Base-by-base conservation (phyloP, 2,329 filamentous ascomycete genomes). In the Monosporascus sp. region DNA sequence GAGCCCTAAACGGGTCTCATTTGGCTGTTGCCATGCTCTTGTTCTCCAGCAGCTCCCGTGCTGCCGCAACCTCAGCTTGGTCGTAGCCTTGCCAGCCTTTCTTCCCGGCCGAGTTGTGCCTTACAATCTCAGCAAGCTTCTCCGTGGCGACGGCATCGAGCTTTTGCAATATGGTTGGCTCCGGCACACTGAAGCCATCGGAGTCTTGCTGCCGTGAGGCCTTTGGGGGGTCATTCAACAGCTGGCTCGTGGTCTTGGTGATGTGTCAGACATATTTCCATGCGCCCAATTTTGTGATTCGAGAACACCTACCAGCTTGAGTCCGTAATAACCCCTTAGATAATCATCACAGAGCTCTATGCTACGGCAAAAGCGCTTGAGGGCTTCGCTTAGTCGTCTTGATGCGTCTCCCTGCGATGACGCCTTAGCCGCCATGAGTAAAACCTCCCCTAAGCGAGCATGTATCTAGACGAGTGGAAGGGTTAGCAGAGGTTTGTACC, bases 331-430 rank as follows among this genome's bases (percentile, higher is more conserved):
- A 1, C 92, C 94, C 56, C 94, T 85, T 57, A 97, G 72, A 68
- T 97, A 97, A 67, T 91, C 86, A 62, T 97, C 89, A 66, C 94
- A 97, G 50, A 99, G 81, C 73, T 99, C 94, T 59, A 97, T 83
- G 65, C 91, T 94, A 63, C 94, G 83, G 67, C 88, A 89, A 72
- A 96, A 97, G 59, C 92, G 84, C 67, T 90, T 89, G 51, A 96
- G 71, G 5, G 90, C 86, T 66, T 92, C 88, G 44, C 81, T 77
- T 51, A 94, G 74, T 62, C 82, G 75, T 67, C 79, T 80, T 44
- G 76, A 70, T 3, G 73, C 65, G 27, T 73, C 69, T 5, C 66
- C 70, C 7, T 75, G 73, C 15, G 60, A 61, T 27, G 70, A 71
- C 50, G 74, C 71, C 45, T 74, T 77, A 27, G 80, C 78, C 36